Evolutionary conservation across 805 yeast species (phyloP), one percentile per base, ranked within the genome.

Genomic region (Metschnikowia kunwiensis): DNA sequence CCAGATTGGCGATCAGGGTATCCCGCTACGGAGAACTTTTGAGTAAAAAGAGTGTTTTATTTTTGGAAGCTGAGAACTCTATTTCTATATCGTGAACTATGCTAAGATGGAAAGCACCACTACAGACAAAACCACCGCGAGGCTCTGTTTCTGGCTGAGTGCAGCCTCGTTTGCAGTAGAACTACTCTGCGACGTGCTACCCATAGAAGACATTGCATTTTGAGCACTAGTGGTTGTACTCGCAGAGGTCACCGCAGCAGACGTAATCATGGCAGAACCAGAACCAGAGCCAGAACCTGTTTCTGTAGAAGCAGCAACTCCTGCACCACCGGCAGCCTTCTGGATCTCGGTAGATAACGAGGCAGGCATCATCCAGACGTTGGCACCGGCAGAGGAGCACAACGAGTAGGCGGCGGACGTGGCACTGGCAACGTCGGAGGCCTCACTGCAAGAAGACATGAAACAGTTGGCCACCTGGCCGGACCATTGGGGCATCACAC

Each of bases 401-500:
- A 71, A 45, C 2, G 72, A 65, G 22, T 50, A 49, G n/a, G 75
- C 75, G 34, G 67, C 57, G 10, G 53, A 39, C n/a, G 73, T 64
- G 20, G 72, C 73, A 14, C 40, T 34, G 16, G 38, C 57, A 24
- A 72, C 63, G 31, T 61, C 73, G 1, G 41, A 22, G 13, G 68
- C 74, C 4, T 42, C 19, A 7, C 21, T 25, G 49, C 76, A 70
- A 18, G 50, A 44, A 13, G 50, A 38, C 20, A 70, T 73, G 36
- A 70, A 48, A 49, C 76, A 70, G 24, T 58, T 58, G 16, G 63
- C 75, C 8, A 70, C 74, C 35, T 47, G 38, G 5, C 72, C 72
- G 24, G 65, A 58, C 69, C 70, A 70, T 42, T 61, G 67, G 11
- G 73, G 68, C 72, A 70, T 68, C 20, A 69, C 70, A 49, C 75